These are phyloP conservation scores for Coniferiporia sulphurascens DNA, from an alignment of 1,284 basidiomycete genomes.

Conservation along the genomic window DNA sequence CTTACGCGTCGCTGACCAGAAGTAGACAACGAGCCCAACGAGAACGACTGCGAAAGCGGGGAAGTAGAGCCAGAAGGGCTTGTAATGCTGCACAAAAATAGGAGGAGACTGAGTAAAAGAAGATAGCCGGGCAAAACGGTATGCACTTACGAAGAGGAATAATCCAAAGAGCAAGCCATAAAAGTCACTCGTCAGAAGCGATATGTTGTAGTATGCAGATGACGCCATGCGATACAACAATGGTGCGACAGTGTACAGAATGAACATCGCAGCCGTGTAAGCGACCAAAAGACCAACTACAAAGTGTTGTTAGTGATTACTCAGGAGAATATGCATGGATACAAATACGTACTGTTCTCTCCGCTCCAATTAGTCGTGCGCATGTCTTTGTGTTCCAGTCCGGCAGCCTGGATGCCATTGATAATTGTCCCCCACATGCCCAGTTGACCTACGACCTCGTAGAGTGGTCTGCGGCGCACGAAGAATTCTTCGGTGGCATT, in stretches of 20 bases:
- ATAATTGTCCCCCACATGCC: constrained; percentile 81
- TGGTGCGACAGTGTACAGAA: constrained; percentile 81
- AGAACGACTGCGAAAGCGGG: constrained; percentile 65
- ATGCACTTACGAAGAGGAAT: constrained; percentile 25
- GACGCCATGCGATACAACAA: constrained; percentile 79
- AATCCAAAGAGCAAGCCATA: constrained; percentile 78
- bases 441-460: constrained; percentile 81
- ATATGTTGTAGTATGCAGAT: constrained; percentile 79
- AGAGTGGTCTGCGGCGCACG: constrained; percentile 73
- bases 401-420: constrained; percentile 72
- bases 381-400: constrained; percentile 67
- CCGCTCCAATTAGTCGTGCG: constrained; percentile 65
- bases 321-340: background rate
- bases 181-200: constrained; percentile 78
- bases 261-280: constrained; percentile 76
- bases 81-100: constrained; percentile 51
- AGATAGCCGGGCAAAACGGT: background rate
- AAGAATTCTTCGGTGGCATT: constrained; percentile 86
- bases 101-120: background rate
- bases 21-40: constrained; percentile 72
- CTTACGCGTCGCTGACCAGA: constrained; percentile 77
- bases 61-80: constrained; percentile 83
- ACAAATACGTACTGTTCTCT: constrained; percentile 46
- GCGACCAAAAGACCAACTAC: constrained; percentile 69
- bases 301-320: constrained; percentile 1